Evolutionary conservation across 352 stramenopile genomes (phyloP).

Genomic region (Globisporangium nagaii): DNA sequence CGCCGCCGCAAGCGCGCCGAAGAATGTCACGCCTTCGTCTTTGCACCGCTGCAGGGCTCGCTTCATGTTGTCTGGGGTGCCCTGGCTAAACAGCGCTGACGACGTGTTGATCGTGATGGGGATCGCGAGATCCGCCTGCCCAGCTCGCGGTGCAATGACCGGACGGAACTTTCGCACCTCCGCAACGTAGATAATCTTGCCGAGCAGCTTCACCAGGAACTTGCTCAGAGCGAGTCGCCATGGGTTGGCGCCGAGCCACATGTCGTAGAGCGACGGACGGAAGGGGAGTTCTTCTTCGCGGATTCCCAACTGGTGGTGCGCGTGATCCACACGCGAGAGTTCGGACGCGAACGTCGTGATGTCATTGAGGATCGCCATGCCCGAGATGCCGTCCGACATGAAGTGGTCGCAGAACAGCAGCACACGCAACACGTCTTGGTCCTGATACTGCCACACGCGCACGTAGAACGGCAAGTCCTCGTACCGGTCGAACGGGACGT

Average conservation of each 20-base stretch:
- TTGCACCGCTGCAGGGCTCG: slow-evolving; percentile 27
- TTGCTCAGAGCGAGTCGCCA: slow-evolving; percentile 15
- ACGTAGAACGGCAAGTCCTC: slow-evolving; percentile 44
- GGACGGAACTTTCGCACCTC: not conserved
- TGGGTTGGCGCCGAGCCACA: slow-evolving; percentile 17
- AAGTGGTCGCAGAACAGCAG: slow-evolving; percentile 48
- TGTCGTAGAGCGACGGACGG: slow-evolving; percentile 22
- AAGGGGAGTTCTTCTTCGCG: slow-evolving; percentile 15
- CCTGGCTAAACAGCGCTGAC: slow-evolving; percentile 31
- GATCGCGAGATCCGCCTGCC: slow-evolving; percentile 26
- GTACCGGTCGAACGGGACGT: slow-evolving; percentile 36
- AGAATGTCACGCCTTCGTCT: slow-evolving; percentile 32
- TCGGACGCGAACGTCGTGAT: slow-evolving; percentile 19
- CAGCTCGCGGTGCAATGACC: slow-evolving; percentile 14
- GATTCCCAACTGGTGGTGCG: slow-evolving; percentile 6
- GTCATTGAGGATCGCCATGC: slow-evolving; percentile 28
- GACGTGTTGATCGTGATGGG: slow-evolving; percentile 18
- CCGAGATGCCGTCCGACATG: slow-evolving; percentile 34
- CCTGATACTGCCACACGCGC: slow-evolving; percentile 32
- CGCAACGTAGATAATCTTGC: slow-evolving; percentile 11
- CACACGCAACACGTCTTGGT: slow-evolving; percentile 19
- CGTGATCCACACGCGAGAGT: slow-evolving; percentile 1
- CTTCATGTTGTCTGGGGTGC: slow-evolving; percentile 23
- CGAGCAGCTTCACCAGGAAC: slow-evolving; percentile 15
- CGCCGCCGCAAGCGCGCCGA: slow-evolving; percentile 23